Evolutionary conservation across 176 grass and related monocot genomes (phyloP).

Genomic region (Rhynchospora breviuscula): DNA sequence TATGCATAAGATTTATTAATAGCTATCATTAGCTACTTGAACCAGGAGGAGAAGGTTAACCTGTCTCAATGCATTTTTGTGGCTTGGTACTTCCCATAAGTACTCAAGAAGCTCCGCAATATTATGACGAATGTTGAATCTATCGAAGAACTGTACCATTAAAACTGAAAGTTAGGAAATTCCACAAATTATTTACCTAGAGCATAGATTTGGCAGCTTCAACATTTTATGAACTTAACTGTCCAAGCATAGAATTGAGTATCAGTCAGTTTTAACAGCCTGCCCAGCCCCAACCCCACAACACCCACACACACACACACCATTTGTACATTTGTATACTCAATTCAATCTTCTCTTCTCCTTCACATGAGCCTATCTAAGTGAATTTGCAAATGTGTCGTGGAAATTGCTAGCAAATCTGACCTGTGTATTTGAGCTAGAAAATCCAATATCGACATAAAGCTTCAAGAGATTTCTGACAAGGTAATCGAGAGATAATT

Average conservation of each 20-base stretch:
- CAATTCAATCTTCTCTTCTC: background rate
- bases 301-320: no score
- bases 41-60: slow-evolving; percentile 32
- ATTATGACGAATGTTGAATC: slow-evolving; percentile 95
- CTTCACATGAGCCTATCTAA: background rate
- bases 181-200: background rate
- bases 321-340: no score
- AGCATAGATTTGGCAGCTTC: background rate
- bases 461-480: slow-evolving; percentile 92
- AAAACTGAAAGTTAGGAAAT: slow-evolving; percentile 27
- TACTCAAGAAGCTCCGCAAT: slow-evolving; percentile 97
- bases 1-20: background rate
- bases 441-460: slow-evolving; percentile 99
- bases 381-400: background rate
- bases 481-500: slow-evolving; percentile 77
- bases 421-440: slow-evolving; percentile 93
- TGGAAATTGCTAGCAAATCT: slow-evolving; percentile 10
- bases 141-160: slow-evolving; percentile 79
- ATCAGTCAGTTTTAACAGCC: background rate
- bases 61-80: slow-evolving; percentile 82
- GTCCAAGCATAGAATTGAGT: background rate
- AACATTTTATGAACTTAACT: background rate
- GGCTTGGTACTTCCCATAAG: slow-evolving; percentile 93
- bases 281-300: background rate
- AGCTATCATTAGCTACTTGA: background rate